phyloP scores from a whole-genome alignment of 805 yeast species.

The Suhomyces emberorum region DNA sequence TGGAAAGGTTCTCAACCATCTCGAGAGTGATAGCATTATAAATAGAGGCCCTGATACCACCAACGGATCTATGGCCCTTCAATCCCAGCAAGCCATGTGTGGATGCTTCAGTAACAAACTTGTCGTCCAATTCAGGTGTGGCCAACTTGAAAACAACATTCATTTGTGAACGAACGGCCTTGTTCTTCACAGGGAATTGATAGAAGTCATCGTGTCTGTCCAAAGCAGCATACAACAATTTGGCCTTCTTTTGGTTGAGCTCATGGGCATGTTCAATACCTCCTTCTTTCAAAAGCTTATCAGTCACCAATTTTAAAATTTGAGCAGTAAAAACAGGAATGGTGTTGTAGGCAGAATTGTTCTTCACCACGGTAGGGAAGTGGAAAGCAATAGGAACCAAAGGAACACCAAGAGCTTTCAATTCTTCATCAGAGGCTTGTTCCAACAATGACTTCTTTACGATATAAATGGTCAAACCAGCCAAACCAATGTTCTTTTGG shows the following conservation, averaged over 20 bases:
- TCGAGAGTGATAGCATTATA: slow-evolving; percentile 79
- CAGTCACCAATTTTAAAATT: slow-evolving; percentile 75
- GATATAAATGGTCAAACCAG: slow-evolving; percentile 91
- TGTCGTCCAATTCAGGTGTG: slow-evolving; percentile 59
- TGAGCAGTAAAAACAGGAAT: slow-evolving; percentile 91
- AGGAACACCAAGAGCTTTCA: slow-evolving; percentile 62
- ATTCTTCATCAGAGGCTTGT: slow-evolving; percentile 59
- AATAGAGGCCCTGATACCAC: slow-evolving; percentile 92
- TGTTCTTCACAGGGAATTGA: slow-evolving; percentile 60
- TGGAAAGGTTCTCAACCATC: slow-evolving; percentile 55
- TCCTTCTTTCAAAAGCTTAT: slow-evolving; percentile 59
- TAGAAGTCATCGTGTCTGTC: slow-evolving; percentile 65
- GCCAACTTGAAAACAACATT: slow-evolving; percentile 85
- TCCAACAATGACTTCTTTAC: slow-evolving; percentile 77
- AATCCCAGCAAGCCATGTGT: slow-evolving; percentile 64
- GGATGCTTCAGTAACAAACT: slow-evolving; percentile 68
- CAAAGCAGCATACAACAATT: slow-evolving; percentile 58
- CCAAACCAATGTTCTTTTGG: slow-evolving; percentile 95
- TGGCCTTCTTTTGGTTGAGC: slow-evolving; percentile 60
- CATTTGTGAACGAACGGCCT: slow-evolving; percentile 74
- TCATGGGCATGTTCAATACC: slow-evolving; percentile 65
- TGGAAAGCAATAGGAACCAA: slow-evolving; percentile 86
- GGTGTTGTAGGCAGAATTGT: slow-evolving; percentile 93
- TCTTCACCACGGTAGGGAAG: slow-evolving; percentile 78
- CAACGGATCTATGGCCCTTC: slow-evolving; percentile 95